Conservation (phyloP, 805 yeast genomes). For the Wickerhamomyces bovis region DNA sequence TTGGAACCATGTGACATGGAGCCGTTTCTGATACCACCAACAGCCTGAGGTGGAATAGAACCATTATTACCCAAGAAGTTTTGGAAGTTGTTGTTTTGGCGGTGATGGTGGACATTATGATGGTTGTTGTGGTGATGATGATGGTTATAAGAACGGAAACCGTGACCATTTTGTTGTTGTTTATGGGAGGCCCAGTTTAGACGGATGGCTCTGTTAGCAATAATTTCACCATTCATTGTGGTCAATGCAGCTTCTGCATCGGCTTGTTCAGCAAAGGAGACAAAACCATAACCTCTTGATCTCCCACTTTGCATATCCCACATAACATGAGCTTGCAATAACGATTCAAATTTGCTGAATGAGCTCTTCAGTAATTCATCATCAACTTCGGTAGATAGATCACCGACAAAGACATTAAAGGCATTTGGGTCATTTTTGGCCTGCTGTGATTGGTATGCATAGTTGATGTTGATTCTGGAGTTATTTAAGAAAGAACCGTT, state of each 20-base stretch:
- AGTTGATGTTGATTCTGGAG: constrained; percentile 57
- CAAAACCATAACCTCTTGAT: constrained; percentile 89
- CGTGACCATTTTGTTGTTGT: constrained; percentile 28
- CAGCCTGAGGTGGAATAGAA: background rate
- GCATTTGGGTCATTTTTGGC: constrained; percentile 45
- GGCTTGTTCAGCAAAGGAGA: constrained; percentile 56
- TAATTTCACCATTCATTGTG: constrained; percentile 65
- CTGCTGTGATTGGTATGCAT: constrained; percentile 82
- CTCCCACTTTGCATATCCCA: constrained; percentile 96
- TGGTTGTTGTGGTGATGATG: constrained; percentile 9
- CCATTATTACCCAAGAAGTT: constrained; percentile 1
- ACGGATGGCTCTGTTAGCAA: constrained; percentile 73
- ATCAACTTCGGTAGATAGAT: constrained; percentile 72
- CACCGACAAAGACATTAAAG: constrained; percentile 81
- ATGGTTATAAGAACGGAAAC: constrained; percentile 5
- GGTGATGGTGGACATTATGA: constrained; percentile 1
- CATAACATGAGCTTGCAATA: constrained; percentile 87
- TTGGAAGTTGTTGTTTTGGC: constrained; percentile 2
- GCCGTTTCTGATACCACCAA: background rate
- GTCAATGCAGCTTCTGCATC: constrained; percentile 74
- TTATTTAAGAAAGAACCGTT: constrained; percentile 53
- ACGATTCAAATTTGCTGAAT: constrained; percentile 51
- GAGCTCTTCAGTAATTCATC: constrained; percentile 62
- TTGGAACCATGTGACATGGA: constrained; percentile 2
- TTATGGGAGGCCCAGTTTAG: constrained; percentile 87